Conservation (phyloP, 305 asterid genomes). For the Fraxinus sp. region DNA sequence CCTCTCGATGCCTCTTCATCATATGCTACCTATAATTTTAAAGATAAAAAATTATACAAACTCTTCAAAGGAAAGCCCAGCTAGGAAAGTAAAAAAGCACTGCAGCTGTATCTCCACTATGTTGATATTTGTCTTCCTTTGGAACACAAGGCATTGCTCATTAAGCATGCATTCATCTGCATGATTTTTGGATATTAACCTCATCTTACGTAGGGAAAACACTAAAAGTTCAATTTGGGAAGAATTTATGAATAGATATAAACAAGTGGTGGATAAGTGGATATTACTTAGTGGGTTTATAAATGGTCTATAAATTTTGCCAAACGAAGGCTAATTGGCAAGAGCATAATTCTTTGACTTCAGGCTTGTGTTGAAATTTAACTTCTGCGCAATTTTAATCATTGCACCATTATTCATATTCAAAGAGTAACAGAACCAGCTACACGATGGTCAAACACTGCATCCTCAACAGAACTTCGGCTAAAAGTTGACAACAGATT, state of each 20-base stretch:
- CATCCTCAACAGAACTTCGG: background rate
- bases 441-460: background rate
- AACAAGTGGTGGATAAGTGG: background rate
- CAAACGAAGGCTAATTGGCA: background rate
- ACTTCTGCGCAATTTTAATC: background rate
- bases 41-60: background rate
- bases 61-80: background rate
- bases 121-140: background rate
- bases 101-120: background rate
- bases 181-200: background rate
- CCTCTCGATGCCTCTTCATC: background rate
- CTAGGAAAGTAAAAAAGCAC: background rate
- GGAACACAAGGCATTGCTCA: background rate
- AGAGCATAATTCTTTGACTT: background rate
- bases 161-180: background rate
- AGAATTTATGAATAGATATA: background rate
- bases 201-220: background rate
- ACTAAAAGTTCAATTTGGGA: background rate
- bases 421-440: background rate
- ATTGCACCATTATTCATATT: background rate
- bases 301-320: background rate
- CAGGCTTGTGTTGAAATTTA: background rate
- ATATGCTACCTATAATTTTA: background rate
- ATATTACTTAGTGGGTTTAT: background rate
- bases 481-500: background rate